Evolutionary conservation across 2,329 filamentous ascomycete species (phyloP).

Genomic region (Colletotrichum tropicicola): DNA sequence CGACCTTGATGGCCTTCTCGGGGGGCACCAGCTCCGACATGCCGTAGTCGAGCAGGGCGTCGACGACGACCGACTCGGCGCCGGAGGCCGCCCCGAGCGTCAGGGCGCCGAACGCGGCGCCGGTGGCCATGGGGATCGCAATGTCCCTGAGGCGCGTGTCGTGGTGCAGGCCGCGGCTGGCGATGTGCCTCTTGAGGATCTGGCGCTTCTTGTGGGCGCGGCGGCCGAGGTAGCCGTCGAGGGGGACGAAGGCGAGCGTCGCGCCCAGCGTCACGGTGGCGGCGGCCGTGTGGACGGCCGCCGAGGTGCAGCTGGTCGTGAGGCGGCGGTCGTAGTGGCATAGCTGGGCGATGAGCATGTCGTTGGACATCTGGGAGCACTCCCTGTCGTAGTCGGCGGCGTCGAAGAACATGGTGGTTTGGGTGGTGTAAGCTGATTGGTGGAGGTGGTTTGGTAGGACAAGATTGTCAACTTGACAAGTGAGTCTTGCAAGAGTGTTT

Average conservation of each 20-base stretch:
- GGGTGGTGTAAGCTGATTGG: not conserved
- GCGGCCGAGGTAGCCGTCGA: not conserved
- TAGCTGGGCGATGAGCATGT: not conserved
- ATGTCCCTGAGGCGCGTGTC: not conserved
- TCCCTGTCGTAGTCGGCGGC: not conserved
- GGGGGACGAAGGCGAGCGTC: not conserved
- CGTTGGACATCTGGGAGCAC: not conserved
- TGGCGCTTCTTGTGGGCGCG: not conserved
- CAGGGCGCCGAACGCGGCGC: not conserved
- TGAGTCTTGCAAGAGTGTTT: no score
- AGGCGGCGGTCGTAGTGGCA: not conserved
- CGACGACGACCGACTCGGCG: no score
- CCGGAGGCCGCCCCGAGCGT: no score
- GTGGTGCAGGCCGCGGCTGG: not conserved
- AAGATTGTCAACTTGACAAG: no score
- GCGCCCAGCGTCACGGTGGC: not conserved
- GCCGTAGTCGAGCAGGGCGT: no score
- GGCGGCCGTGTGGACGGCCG: not conserved
- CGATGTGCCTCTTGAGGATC: not conserved
- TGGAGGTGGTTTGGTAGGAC: not conserved
- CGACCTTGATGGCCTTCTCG: no score
- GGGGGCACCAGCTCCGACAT: no score
- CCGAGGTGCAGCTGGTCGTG: not conserved
- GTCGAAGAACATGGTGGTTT: not conserved
- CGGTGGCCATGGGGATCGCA: not conserved